Base-by-base conservation (phyloP, 768 basidiomycete genomes). In the Termitomyces sp. region DNA sequence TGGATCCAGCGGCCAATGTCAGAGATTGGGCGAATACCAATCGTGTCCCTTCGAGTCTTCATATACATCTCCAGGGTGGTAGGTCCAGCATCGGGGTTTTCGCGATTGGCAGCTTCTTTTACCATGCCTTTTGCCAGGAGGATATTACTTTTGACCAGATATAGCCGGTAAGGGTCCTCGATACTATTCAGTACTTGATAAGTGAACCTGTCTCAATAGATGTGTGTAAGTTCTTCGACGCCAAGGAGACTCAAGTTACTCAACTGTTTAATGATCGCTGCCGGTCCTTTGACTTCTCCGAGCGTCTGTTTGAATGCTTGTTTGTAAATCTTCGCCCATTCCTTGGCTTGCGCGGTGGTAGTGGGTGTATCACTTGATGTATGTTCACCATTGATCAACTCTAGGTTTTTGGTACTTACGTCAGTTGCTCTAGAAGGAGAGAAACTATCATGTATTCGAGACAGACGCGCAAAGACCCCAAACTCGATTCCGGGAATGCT, bases 21-120 rank as follows among this genome's bases (percentile, higher is more conserved):
- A 36, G 57, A 45, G 47, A 61, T 45, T 6, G 47, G 60, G 6
- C 42, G 53, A 10, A 48, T 14, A 5, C 56, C 60, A 3, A 61
- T 48, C 1, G 60, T 57, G 36, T 45, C 46, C 26, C 60, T 48
- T 22, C 60, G 53, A 34, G 53, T 20, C 13, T 49, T 46, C 47
- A 61, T 57, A 24, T 61, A 61, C 4, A 32, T 40, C 4, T 57
- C 53, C 7, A 61, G 39, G 5, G 46, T 40, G 5, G 46, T 40
- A 22, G 50, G 27, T 22, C 54, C 47, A 22, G 56, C 18, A 34
- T 39, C 51, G 3, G 59, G 56, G 14, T 18, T 48, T 52, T 57
- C 60, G n/a, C 60, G 56, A 55, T 55, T 56, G 4, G 27, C 36
- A 5, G 60, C 60, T 43, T 61, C 60, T 27, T 57, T 53, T 18